Conservation (phyloP, 1,284 basidiomycete species). For the Moesziomyces globuligerus region DNA sequence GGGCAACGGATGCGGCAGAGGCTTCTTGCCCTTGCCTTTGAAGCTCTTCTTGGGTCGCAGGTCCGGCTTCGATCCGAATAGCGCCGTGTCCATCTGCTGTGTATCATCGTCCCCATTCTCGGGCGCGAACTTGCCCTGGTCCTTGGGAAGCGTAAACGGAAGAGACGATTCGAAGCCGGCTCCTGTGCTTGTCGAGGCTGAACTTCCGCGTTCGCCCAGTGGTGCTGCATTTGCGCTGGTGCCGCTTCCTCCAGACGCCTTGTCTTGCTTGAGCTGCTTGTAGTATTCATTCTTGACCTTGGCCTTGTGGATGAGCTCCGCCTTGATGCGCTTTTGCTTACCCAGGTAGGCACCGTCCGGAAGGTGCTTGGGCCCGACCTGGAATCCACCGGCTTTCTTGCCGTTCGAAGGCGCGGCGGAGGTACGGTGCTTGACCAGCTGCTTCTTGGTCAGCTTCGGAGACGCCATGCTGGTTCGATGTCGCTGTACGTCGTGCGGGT, state of each 20-base stretch:
- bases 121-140: constrained; percentile 55
- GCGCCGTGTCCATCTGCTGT: constrained; percentile 4
- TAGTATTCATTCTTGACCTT: constrained; percentile 71
- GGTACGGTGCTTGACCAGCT: constrained; percentile 59
- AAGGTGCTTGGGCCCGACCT: constrained; percentile 61
- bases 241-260: constrained; percentile 26
- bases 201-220: constrained; percentile 28
- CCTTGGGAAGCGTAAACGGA: constrained; percentile 24
- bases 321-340: constrained; percentile 71
- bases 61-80: constrained; percentile 32
- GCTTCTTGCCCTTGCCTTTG: constrained; percentile 28
- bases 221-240: constrained; percentile 24
- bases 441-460: constrained; percentile 45
- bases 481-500: neutral
- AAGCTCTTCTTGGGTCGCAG: constrained; percentile 21
- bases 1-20: constrained; percentile 41
- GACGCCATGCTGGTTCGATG: constrained; percentile 14
- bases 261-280: constrained; percentile 69
- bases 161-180: constrained; percentile 7
- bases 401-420: constrained; percentile 18
- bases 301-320: constrained; percentile 70
- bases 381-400: constrained; percentile 54
- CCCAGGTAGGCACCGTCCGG: constrained; percentile 65
- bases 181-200: neutral
- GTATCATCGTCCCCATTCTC: constrained; percentile 23